A percentile compares a stretch with the other conserved stretches of the same genome.
These are phyloP conservation scores for Mrakia gelida DNA, from an alignment of 768 basidiomycete species.

Conservation along the genomic window DNA sequence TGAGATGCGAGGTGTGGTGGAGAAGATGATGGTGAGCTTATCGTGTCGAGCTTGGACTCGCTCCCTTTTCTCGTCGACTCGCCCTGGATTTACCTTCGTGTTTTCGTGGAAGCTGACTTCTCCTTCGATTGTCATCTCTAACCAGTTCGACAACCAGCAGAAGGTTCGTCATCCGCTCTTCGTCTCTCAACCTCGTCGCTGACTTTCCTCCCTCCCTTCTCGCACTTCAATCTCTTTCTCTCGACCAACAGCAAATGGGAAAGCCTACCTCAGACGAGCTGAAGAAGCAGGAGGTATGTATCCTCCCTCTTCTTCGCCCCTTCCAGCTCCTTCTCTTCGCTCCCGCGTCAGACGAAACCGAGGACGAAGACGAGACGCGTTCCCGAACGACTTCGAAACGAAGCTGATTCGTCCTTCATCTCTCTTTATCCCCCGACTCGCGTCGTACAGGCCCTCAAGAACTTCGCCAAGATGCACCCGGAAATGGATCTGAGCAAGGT, in stretches of 20 bases:
- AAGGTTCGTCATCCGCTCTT: constrained; percentile 39
- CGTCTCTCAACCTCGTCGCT: neutral
- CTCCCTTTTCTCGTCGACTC: neutral
- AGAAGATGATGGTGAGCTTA: constrained; percentile 96
- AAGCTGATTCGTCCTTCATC: neutral
- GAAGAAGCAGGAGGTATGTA: constrained; percentile 78
- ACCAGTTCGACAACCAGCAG: constrained; percentile 48
- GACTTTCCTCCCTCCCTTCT: neutral
- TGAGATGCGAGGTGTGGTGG: constrained; percentile 78
- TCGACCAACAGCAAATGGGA: constrained; percentile 71
- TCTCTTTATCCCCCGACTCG: neutral
- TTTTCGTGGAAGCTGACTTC: neutral
- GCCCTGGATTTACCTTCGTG: neutral
- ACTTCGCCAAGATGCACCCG: constrained; percentile 84
- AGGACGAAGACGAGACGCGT: neutral
- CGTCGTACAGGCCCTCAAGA: constrained; percentile 63
- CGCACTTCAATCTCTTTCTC: neutral
- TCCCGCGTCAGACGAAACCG: neutral
- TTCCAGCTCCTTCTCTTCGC: neutral
- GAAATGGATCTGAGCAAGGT: constrained; percentile 93
- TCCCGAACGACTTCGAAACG: neutral
- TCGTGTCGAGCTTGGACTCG: constrained; percentile 11
- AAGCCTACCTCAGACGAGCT: constrained; percentile 92
- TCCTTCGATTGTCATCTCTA: neutral
- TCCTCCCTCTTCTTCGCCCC: neutral